phyloP scores from a whole-genome alignment of 2,329 filamentous ascomycete genomes.

The Aspergillus spinulosporus region DNA sequence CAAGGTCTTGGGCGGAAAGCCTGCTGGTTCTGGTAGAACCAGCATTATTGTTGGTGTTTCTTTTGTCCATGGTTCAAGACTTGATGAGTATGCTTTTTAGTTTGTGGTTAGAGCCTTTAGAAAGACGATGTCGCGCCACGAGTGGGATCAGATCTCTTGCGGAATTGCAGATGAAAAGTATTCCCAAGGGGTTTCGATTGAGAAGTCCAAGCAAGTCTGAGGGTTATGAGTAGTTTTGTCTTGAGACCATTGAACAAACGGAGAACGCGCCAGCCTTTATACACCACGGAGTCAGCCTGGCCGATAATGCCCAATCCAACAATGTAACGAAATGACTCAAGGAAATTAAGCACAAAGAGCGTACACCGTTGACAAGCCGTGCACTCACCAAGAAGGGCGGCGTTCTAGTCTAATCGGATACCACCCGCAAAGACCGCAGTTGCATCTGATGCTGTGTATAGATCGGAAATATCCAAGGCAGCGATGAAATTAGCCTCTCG shows the following conservation, averaged over 20 bases:
- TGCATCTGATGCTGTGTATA: background rate
- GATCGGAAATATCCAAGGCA: background rate
- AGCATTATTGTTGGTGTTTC: background rate
- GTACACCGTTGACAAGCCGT: background rate
- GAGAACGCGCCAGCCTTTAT: background rate
- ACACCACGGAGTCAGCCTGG: background rate
- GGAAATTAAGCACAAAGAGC: background rate
- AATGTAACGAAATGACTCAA: background rate
- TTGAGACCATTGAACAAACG: background rate
- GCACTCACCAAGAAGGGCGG: background rate
- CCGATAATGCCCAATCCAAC: background rate
- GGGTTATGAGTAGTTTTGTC: too few relatives aligned
- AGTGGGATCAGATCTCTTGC: background rate
- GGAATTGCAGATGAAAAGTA: too few relatives aligned
- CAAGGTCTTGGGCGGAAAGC: slow-evolving; percentile 8
- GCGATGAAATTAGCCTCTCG: background rate
- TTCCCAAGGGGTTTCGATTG: too few relatives aligned
- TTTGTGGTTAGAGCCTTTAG: too few relatives aligned
- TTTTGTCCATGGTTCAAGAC: slow-evolving; percentile 3
- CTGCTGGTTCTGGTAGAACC: background rate
- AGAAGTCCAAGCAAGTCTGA: too few relatives aligned
- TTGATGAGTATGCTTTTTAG: background rate
- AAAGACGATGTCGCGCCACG: too few relatives aligned
- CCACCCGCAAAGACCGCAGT: slow-evolving; percentile 1
- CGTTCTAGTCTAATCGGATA: background rate